phyloP scores from a whole-genome alignment of 345 rosid species.

The Mangifera indica region DNA sequence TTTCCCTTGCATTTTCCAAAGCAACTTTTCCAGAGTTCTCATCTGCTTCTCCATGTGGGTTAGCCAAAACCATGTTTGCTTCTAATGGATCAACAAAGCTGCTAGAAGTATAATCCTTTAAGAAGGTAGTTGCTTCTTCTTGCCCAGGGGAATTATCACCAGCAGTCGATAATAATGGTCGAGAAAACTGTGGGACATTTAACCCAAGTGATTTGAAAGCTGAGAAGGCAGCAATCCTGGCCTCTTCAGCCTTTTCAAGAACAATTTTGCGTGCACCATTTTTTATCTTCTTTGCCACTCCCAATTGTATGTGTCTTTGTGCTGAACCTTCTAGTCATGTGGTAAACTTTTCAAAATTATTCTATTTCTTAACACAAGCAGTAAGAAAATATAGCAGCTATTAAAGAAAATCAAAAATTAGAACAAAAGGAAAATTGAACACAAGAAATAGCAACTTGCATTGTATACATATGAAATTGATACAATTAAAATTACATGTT shows the following conservation, averaged over 20 bases:
- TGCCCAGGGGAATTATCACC: slow-evolving; percentile 32
- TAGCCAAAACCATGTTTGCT: slow-evolving; percentile 31
- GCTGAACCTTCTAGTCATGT: slow-evolving; percentile 52
- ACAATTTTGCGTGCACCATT: slow-evolving; percentile 95
- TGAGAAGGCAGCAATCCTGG: slow-evolving; percentile 85
- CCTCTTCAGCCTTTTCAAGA: slow-evolving; percentile 97
- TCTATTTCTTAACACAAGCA: not conserved
- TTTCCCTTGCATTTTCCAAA: slow-evolving; percentile 36
- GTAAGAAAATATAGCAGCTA: not conserved
- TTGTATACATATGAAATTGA: not conserved
- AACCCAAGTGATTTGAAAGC: slow-evolving; percentile 89
- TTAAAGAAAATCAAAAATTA: not conserved
- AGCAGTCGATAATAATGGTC: slow-evolving; percentile 38
- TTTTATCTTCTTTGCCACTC: slow-evolving; percentile 91
- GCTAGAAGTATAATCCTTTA: slow-evolving; percentile 33
- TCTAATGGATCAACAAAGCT: slow-evolving; percentile 28
- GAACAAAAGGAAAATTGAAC: not conserved
- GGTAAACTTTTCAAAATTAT: slow-evolving; percentile 18
- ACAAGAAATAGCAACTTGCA: not conserved
- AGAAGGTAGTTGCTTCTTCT: slow-evolving; percentile 32
- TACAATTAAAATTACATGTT: too few species aligned
- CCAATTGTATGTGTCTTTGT: slow-evolving; percentile 72
- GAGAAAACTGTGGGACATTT: slow-evolving; percentile 62
- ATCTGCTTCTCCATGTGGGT: slow-evolving; percentile 31
- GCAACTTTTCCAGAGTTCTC: slow-evolving; percentile 31